phyloP scores from a whole-genome alignment of 2,329 filamentous ascomycete species.

The Pseudogymnoascus sp. region DNA sequence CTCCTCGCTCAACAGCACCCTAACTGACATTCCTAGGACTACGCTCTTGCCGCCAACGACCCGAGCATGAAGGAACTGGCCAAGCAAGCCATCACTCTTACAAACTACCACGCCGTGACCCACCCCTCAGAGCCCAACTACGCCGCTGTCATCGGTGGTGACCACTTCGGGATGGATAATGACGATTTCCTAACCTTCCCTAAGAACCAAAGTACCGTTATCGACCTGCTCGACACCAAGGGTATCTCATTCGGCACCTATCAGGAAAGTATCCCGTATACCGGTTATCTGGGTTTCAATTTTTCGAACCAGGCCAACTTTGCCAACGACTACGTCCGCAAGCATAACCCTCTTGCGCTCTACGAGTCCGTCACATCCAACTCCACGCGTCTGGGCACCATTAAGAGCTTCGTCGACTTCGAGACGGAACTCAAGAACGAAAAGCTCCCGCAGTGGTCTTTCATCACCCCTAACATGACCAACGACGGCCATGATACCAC shows the following conservation, averaged over 20 bases:
- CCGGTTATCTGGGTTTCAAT: conserved; percentile 39
- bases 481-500: conserved; percentile 57
- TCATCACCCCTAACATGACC: conserved; percentile 57
- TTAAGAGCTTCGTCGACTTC: conserved; percentile 59
- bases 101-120: conserved; percentile 46
- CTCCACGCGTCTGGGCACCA: conserved; percentile 44
- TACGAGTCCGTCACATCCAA: conserved; percentile 49
- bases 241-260: conserved; percentile 45
- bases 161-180: conserved; percentile 48
- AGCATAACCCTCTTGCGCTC: conserved; percentile 51
- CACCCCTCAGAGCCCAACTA: conserved; percentile 60
- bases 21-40: background rate
- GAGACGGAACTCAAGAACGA: conserved; percentile 48
- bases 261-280: conserved; percentile 46
- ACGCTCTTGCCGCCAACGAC: conserved; percentile 22
- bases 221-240: conserved; percentile 42
- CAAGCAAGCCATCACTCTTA: conserved; percentile 47
- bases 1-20: background rate
- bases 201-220: no score
- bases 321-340: conserved; percentile 56
- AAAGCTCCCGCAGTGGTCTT: conserved; percentile 57
- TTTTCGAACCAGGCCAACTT: conserved; percentile 47
- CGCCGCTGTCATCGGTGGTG: conserved; percentile 48
- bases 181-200: no score
- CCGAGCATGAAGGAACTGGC: conserved; percentile 42